Conservation (phyloP, 768 basidiomycete genomes). For the Lactarius hengduanensis region DNA sequence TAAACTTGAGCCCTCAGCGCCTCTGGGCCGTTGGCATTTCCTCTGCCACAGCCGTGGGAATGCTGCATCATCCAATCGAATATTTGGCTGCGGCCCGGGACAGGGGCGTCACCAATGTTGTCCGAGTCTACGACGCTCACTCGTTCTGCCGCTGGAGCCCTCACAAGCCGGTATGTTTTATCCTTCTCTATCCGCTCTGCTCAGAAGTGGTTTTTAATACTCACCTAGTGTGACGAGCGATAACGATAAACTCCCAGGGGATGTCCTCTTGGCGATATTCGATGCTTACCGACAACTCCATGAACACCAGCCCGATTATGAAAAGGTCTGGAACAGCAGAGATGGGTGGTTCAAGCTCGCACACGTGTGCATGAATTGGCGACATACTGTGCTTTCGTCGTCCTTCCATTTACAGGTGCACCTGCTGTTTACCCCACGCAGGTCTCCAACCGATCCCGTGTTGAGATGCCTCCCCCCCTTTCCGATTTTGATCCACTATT, state of each 20-base stretch:
- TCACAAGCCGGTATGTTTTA: not conserved
- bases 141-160: not conserved
- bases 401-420: too few relatives aligned
- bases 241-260: not conserved
- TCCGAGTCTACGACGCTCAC: not conserved
- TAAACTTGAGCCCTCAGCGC: too few relatives aligned
- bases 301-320: not conserved
- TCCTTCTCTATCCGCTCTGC: not conserved
- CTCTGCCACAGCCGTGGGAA: too few relatives aligned
- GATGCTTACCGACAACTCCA: constrained; percentile 3
- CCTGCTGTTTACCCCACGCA: too few relatives aligned
- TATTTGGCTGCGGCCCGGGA: too few relatives aligned
- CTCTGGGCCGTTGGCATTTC: too few relatives aligned
- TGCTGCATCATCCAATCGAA: too few relatives aligned
- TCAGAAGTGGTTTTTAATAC: not conserved
- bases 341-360: constrained; percentile 14
- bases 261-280: constrained; percentile 8
- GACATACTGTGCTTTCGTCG: too few relatives aligned
- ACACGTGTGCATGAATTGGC: constrained; percentile 4
- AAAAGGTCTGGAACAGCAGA: not conserved
- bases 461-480: too few relatives aligned
- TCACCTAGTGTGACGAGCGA: not conserved
- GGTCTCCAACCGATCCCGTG: too few relatives aligned
- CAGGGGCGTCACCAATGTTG: not conserved
- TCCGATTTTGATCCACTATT: too few relatives aligned